Base-by-base conservation (phyloP, 164 flowering plant species). In the Piper betle region DNA sequence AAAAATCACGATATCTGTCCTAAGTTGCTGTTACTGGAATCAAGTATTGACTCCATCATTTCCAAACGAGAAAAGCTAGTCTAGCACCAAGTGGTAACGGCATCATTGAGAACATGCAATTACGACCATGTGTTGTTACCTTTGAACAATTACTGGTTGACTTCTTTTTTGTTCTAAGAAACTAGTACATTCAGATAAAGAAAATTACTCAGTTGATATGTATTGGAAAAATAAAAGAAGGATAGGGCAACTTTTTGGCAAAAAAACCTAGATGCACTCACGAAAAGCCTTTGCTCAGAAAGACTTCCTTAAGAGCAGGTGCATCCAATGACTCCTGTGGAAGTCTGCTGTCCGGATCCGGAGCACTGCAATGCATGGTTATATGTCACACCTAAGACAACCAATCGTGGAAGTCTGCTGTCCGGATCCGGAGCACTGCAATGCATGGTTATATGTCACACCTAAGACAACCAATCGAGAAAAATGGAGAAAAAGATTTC, bases 301-400 rank as follows among this genome's bases (percentile, higher is more conserved):
- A 92, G 70, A 78, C 67, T 62, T 80, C 77, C 78, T 89, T 92
- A 76, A 92, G 68, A 62, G 77, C 78, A 68, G 75, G 69, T 38
- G 93, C 98, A 82, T 83, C 77, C 55, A 85, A 69, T 69, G 96
- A 58, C 75, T 92, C 98, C 72, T 66, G 67, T 52, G 98, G 98
- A 67, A 92, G 91, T 71, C 71, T 89, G 20, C 88, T n/a, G n/a
- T n/a, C n/a, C n/a, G n/a, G n/a, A n/a, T n/a, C n/a, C n/a, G n/a
- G n/a, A n/a, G n/a, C n/a, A n/a, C n/a, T n/a, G n/a, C n/a, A n/a
- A n/a, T n/a, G n/a, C n/a, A n/a, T n/a, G n/a, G n/a, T n/a, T n/a
- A n/a, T n/a, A n/a, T n/a, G n/a, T n/a, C n/a, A n/a, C n/a, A n/a
- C n/a, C n/a, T n/a, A n/a, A n/a, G n/a, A n/a, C n/a, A n/a, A n/a